Evolutionary conservation across 345 rosid genomes (phyloP).

Genomic region (Arabidopsis thaliana): TAIR10.1 NC_003075.7:18314501-18315000

Average conservation of each 20-base stretch:
- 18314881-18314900: background rate
- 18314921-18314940: background rate
- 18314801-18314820: too few species aligned
- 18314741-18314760: too few species aligned
- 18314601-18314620: background rate
- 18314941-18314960: background rate
- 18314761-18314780: too few species aligned
- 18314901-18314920: too few species aligned
- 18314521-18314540: slow-evolving; percentile 31
- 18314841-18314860: background rate
- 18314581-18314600: slow-evolving; percentile 10
- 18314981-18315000: too few species aligned
- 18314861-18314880: background rate
- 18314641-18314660: background rate
- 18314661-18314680: too few species aligned
- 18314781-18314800: too few species aligned
- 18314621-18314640: background rate
- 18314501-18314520: slow-evolving; percentile 43
- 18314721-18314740: too few species aligned
- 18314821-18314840: too few species aligned
- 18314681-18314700: too few species aligned
- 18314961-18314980: too few species aligned
- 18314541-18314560: slow-evolving; percentile 35
- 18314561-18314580: slow-evolving; percentile 37
- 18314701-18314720: too few species aligned